A percentile compares a stretch with the other conserved stretches of the same genome.
Conservation (phyloP, 371 early-diverging fungal species). For the Zychaea mexicana region DNA sequence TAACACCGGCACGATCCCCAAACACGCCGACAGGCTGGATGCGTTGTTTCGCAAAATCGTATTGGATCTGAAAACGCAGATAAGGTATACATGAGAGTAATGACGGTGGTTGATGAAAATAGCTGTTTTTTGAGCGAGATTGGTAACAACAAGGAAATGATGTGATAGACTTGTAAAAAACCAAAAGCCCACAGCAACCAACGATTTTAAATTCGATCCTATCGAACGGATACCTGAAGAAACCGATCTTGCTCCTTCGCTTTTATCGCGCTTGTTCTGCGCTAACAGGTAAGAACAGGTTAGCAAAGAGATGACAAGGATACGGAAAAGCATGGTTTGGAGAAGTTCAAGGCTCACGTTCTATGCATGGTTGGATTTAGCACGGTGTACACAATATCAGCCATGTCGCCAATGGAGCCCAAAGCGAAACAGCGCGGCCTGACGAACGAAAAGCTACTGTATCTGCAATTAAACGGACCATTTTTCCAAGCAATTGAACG, state of each 20-base stretch:
- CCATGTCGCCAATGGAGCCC: conserved; percentile 41
- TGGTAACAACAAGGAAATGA: neutral
- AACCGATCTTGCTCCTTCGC: conserved; percentile 14
- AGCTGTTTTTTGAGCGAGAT: neutral
- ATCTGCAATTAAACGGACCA: conserved; percentile 42
- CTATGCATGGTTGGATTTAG: conserved; percentile 18
- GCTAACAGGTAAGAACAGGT: conserved; percentile 15
- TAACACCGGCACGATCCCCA: conserved; percentile 37
- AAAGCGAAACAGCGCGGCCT: conserved; percentile 33
- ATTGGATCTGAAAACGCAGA: conserved; percentile 32
- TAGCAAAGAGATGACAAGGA: neutral
- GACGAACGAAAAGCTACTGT: conserved; percentile 33
- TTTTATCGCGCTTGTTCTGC: conserved; percentile 17
- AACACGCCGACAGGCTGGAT: conserved; percentile 41
- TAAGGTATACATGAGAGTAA: conserved; percentile 19
- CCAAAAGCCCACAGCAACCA: neutral
- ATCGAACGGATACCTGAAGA: conserved; percentile 22
- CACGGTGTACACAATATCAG: conserved; percentile 44
- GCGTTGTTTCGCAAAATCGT: conserved; percentile 40
- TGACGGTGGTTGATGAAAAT: neutral
- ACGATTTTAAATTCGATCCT: conserved; percentile 18
- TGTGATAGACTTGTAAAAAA: neutral
- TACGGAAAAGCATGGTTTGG: neutral
- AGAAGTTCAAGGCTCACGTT: neutral
- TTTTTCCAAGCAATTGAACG: conserved; percentile 44